Conservation (phyloP, 1,139 yeast genomes). For the Suhomyces terraborum region DNA sequence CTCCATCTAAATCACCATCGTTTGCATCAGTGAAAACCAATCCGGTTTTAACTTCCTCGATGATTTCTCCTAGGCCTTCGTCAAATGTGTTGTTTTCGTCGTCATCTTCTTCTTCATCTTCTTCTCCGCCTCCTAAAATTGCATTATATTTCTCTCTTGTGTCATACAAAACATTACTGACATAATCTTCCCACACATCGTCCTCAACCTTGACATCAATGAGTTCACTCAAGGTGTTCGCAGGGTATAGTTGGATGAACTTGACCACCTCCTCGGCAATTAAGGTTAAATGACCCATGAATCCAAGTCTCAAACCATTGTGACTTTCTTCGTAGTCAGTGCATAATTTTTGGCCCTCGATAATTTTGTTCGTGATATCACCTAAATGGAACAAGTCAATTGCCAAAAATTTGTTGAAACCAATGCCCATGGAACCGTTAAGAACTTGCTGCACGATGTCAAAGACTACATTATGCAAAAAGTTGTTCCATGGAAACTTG, state of each 20-base stretch:
- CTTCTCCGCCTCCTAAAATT: slow-evolving; percentile 77
- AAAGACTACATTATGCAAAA: slow-evolving; percentile 94
- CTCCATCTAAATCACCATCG: slow-evolving; percentile 35
- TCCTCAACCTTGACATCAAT: slow-evolving; percentile 62
- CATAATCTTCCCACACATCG: slow-evolving; percentile 80
- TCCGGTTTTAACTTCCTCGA: slow-evolving; percentile 40
- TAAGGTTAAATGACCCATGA: slow-evolving; percentile 94
- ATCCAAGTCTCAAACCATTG: slow-evolving; percentile 80
- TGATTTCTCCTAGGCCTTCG: slow-evolving; percentile 53
- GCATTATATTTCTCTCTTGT: slow-evolving; percentile 94
- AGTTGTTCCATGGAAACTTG: slow-evolving; percentile 96
- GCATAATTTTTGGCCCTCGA: slow-evolving; percentile 80
- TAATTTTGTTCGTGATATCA: slow-evolving; percentile 72
- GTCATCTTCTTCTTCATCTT: slow-evolving; percentile 40
- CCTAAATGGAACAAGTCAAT: slow-evolving; percentile 83
- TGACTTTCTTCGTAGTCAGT: slow-evolving; percentile 61
- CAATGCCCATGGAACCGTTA: slow-evolving; percentile 92
- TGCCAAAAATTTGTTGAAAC: slow-evolving; percentile 83
- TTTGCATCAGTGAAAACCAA: slow-evolving; percentile 38
- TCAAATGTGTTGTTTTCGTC: slow-evolving; percentile 47
- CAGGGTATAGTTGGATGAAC: slow-evolving; percentile 75
- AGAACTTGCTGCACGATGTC: slow-evolving; percentile 95
- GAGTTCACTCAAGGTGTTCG: slow-evolving; percentile 57
- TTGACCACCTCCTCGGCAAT: slow-evolving; percentile 97
- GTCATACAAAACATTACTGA: slow-evolving; percentile 78